Percentiles rank a stretch among this genome's conserved stretches.
Evolutionary conservation across 2,329 filamentous ascomycete species (phyloP).

Genomic region (Aspergillus caelatus): DNA sequence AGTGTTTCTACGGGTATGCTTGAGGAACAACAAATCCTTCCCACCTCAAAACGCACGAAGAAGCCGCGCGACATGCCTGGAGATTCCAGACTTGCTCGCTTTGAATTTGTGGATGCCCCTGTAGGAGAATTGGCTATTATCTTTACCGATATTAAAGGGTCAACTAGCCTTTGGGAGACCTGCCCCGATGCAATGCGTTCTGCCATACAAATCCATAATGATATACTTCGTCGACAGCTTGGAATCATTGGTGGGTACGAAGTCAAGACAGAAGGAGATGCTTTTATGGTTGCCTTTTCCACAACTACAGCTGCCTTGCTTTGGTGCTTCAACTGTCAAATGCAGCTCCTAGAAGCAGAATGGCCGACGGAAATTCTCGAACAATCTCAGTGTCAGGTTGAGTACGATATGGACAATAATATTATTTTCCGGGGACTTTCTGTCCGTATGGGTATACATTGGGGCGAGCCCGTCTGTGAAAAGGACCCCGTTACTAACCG

Average conservation of each 20-base stretch:
- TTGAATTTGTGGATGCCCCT: slow-evolving; percentile 90
- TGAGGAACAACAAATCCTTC: slow-evolving; percentile 59
- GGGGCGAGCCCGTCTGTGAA: slow-evolving; percentile 91
- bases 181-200: slow-evolving; percentile 94
- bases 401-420: slow-evolving; percentile 80
- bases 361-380: slow-evolving; percentile 94
- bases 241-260: slow-evolving; percentile 95
- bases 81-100: slow-evolving; percentile 82
- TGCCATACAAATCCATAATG: slow-evolving; percentile 96
- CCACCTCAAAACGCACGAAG: slow-evolving; percentile 66
- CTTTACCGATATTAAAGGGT: slow-evolving; percentile 99
- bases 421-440: slow-evolving; percentile 92
- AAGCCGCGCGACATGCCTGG: slow-evolving; percentile 61
- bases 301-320: slow-evolving; percentile 92
- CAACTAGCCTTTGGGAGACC: slow-evolving; percentile 92
- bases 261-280: slow-evolving; percentile 99
- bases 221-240: slow-evolving; percentile 90
- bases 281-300: slow-evolving; percentile 98
- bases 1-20: slow-evolving; percentile 84
- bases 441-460: slow-evolving; percentile 97
- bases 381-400: slow-evolving; percentile 80
- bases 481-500: slow-evolving; percentile 93
- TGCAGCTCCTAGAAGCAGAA: slow-evolving; percentile 79
- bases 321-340: slow-evolving; percentile 96
- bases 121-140: slow-evolving; percentile 89